Evolutionary conservation across 2,329 filamentous ascomycete genomes (phyloP), one percentile per base, ranked within the genome.

Genomic region (Aspergillus amoenus): DNA sequence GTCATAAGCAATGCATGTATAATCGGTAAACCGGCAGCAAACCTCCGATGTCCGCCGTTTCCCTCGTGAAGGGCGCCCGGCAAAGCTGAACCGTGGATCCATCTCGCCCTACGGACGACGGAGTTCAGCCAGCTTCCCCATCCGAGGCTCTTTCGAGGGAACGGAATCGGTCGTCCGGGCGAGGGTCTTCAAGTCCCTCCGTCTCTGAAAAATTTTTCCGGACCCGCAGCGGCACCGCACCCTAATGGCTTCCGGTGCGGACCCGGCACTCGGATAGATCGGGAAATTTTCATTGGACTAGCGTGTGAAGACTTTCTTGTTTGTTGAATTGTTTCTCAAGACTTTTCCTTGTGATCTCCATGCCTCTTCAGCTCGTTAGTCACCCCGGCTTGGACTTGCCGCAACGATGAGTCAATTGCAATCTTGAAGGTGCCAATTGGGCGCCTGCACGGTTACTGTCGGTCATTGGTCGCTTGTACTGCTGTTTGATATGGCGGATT

Each of bases 11-110:
- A 30, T 30, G 27, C 8, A 30, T 30, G 27, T 30, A 37, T 37
- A n/a, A 15, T 44, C 41, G 41, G 41, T 15, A 44, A 44, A 22
- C 41, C 41, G 41, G 41, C 21, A 44, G 12, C 18, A 5, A 27
- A 13, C 17, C 5, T 15, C 34, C 34, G 34, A 37, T 37, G 12
- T 13, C 32, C 34, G 34, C 34, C 34, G 15, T n/a, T 37, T 37
- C 2, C 13, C 34, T 37, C 34, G 15, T 37, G 34, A 44, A 44
- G 7, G 18, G 12, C 2, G 21, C 17, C 12, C 32, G 18, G 12
- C 17, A 32, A 13, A 48, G 46, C 46, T 48, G 46, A 48, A 43
- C 49, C 49, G 40, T 52, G 49, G 49, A 37, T 44, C 40, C 17
- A 27, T 17, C 17, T 44, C 49, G 49, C 49, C 49, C 30, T 52